Evolutionary conservation across 257 asterid species (phyloP), one percentile per base, ranked within the genome.

Genomic region (Plectranthus barbatus): DNA sequence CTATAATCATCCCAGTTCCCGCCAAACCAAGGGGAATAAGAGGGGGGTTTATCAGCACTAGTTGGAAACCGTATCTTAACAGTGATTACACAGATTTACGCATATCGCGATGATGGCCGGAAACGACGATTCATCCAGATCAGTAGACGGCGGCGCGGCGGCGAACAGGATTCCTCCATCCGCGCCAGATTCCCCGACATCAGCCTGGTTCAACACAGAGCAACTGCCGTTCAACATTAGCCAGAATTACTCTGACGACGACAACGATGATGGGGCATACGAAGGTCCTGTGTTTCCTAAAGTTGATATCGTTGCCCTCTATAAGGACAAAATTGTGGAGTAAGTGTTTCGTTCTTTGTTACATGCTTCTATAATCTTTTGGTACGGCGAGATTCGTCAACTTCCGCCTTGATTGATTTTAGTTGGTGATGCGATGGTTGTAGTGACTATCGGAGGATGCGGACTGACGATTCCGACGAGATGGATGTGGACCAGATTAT

Each of bases 181-280:
- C n/a, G n/a, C n/a, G n/a, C n/a, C n/a, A n/a, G n/a, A n/a, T n/a
- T n/a, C n/a, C n/a, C n/a, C n/a, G n/a, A n/a, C n/a, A n/a, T n/a
- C n/a, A n/a, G n/a, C n/a, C n/a, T 95, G 87, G 13, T 90, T 90
- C 81, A 90, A 87, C 80, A 81, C 97, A 0, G 99, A 87, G 72
- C 97, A 83, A 61, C 74, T 93, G 24, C 99, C 99, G 11, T 60
- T 78, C 69, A 84, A 84, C 76, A 83, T 96, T 63, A 91, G 98
- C 62, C 96, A 91, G 79, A 86, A 80, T 53, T 88, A 88, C 69
- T 77, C 96, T 13, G 94, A 78, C 48, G 83, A 83, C 4, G 97
- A 82, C n/a, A n/a, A n/a, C n/a, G n/a, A n/a, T 10, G 99, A 93
- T 26, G 31, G 5, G 66, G 99, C 97, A 17, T 83, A 91, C 14